Base-by-base conservation (phyloP, 2,329 filamentous ascomycete species). In the Albophoma yamanashiensis region DNA sequence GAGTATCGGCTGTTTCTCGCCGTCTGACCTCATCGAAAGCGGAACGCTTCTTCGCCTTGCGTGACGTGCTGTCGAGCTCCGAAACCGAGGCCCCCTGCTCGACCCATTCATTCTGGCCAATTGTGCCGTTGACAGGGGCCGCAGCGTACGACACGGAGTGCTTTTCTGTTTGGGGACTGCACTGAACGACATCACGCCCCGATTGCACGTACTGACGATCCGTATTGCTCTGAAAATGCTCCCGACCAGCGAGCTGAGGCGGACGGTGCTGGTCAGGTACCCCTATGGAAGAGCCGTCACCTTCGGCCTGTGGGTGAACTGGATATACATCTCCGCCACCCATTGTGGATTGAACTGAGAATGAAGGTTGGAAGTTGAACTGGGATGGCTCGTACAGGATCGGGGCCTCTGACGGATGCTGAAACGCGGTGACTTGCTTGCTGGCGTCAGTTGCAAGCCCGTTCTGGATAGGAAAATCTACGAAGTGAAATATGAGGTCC, bases 1-100 rank as follows among this genome's bases (percentile, higher is more conserved):
- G 69, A 1, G 75, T 76, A 17, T 68, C 67, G 31, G 69, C 68
- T 0, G 73, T 75, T 55, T 71, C 67, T n/a, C 67, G 63, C 6
- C 73, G 68, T 20, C 66, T 62, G 17, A 65, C 61, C 8, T 67
- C 63, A 1, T 65, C 64, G 40, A 73, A 70, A 0, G 62, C 62
- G 8, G 58, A 53, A 36, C 36, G 40, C 57, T 58, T 53, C 58
- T 61, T 53, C 22, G 17, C 22, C 57, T 62, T 65, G n/a, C 50
- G 45, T 22, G 36, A 34, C 57, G 9, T 43, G 17, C 45, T n/a
- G 15, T 55, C 34, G 3, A 50, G 31, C 15, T 57, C 53, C 40
- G 36, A 20, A 9, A 43, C 14, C 20, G 53, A 15, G 53, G n/a
- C 31, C 14, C 36, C 50, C 50, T 36, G 50, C 50, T 36, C 31